Percentiles rank a stretch among this genome's conserved stretches.
Conservation (phyloP, 192 early-diverging fungal genomes). For the Kappamyces sp. region DNA sequence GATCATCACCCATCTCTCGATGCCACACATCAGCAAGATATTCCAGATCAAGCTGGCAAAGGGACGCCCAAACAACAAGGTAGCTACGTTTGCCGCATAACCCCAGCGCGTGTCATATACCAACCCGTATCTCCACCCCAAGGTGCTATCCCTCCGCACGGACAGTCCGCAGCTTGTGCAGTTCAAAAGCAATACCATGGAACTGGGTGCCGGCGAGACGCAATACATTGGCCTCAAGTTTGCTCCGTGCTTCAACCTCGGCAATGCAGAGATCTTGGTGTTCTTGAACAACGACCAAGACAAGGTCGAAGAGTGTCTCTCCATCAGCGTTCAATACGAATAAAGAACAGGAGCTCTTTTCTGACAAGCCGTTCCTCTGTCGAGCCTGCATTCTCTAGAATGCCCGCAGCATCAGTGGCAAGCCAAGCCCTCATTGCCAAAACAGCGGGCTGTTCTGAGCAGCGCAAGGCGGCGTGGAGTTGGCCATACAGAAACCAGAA, state of each 20-base stretch:
- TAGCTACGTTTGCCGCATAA: conserved; percentile 3
- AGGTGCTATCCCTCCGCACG: conserved; percentile 36
- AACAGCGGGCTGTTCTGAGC: too few relatives aligned
- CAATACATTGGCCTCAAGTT: conserved; percentile 44
- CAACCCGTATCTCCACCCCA: conserved; percentile 41
- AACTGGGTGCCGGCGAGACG: conserved; percentile 30
- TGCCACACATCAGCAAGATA: conserved; percentile 40
- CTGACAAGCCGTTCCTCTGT: too few relatives aligned
- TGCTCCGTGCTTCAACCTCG: conserved; percentile 12
- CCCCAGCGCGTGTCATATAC: conserved; percentile 45
- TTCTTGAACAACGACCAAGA: conserved; percentile 51
- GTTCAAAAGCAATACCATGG: conserved; percentile 36
- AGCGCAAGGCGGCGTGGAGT: too few relatives aligned
- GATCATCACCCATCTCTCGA: conserved; percentile 30
- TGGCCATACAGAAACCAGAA: too few relatives aligned
- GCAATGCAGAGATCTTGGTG: conserved; percentile 31
- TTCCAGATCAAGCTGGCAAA: conserved; percentile 41
- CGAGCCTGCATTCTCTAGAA: too few relatives aligned
- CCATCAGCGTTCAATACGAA: conserved; percentile 30
- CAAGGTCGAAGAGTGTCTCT: conserved; percentile 45
- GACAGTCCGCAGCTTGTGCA: conserved; percentile 34
- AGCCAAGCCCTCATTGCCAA: too few relatives aligned
- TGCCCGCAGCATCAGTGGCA: too few relatives aligned
- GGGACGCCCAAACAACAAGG: conserved; percentile 37
- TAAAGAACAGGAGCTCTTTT: conserved; percentile 7